phyloP scores from a whole-genome alignment of 2,329 filamentous ascomycete species.

The Beauveria pseudobassiana region DNA sequence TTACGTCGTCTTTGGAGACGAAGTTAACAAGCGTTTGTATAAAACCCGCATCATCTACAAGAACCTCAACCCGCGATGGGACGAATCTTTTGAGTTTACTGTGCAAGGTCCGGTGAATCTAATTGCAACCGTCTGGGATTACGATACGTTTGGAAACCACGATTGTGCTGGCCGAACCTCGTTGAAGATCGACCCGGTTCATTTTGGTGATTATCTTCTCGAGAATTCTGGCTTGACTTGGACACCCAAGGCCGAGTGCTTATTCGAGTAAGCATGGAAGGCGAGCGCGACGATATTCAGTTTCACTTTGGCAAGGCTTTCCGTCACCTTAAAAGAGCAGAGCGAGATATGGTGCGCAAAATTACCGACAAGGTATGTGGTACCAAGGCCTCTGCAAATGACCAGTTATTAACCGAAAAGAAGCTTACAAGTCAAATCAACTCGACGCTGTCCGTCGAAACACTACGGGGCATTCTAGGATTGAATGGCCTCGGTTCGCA shows the following conservation, averaged over 20 bases:
- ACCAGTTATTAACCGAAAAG: constrained; percentile 16
- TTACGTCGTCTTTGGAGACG: constrained; percentile 92
- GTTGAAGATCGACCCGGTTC: constrained; percentile 92
- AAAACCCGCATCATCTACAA: constrained; percentile 90
- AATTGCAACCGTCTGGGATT: constrained; percentile 97
- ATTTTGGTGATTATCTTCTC: constrained; percentile 91
- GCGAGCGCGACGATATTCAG: constrained; percentile 94
- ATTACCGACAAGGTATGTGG: constrained; percentile 85
- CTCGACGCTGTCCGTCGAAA: constrained; percentile 74
- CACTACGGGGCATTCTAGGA: constrained; percentile 66
- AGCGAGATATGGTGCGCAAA: constrained; percentile 95
- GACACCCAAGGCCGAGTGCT: constrained; percentile 89
- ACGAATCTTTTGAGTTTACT: constrained; percentile 93
- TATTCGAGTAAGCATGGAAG: constrained; percentile 95
- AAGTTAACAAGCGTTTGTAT: constrained; percentile 92
- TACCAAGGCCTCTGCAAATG: not conserved
- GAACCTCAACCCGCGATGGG: constrained; percentile 91
- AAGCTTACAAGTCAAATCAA: constrained; percentile 91
- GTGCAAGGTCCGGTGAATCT: constrained; percentile 87
- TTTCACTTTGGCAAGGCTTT: constrained; percentile 99
- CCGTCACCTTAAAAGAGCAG: constrained; percentile 86
- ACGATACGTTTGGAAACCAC: constrained; percentile 93
- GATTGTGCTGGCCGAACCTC: constrained; percentile 97
- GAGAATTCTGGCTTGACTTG: constrained; percentile 95
- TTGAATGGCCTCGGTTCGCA: constrained; percentile 62